Evolutionary conservation across 805 yeast genomes (phyloP).

Genomic region (Wickerhamomyces bisporus): DNA sequence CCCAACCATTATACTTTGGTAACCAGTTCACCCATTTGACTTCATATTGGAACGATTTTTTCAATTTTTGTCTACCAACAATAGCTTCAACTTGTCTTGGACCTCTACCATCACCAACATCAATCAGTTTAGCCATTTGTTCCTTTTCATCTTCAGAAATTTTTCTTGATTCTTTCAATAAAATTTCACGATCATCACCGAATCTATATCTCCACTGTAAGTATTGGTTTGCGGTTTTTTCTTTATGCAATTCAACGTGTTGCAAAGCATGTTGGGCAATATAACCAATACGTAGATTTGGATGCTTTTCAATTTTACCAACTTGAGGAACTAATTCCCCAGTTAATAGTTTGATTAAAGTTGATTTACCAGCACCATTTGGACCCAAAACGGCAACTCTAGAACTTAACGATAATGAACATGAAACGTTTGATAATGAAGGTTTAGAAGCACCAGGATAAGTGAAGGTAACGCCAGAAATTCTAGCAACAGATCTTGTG

Average conservation of each 20-base stretch:
- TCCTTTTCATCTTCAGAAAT: conserved; percentile 74
- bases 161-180: conserved; percentile 88
- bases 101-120: conserved; percentile 81
- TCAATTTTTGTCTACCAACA: conserved; percentile 95
- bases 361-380: conserved; percentile 98
- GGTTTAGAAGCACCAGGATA: conserved; percentile 91
- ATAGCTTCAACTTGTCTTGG: conserved; percentile 87
- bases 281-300: conserved; percentile 95
- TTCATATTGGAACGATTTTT: conserved; percentile 96
- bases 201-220: conserved; percentile 97
- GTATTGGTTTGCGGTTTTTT: conserved; percentile 95
- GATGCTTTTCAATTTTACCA: conserved; percentile 96
- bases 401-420: conserved; percentile 91
- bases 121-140: conserved; percentile 72
- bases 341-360: conserved; percentile 87
- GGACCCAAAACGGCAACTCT: conserved; percentile 97
- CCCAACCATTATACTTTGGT: conserved; percentile 93
- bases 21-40: conserved; percentile 89
- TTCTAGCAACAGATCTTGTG: conserved; percentile 88
- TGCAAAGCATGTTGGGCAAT: conserved; percentile 98
- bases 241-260: conserved; percentile 96
- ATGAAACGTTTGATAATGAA: conserved; percentile 71
- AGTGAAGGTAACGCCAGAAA: conserved; percentile 78
- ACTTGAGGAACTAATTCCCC: conserved; percentile 83
- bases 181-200: conserved; percentile 97